Evolutionary conservation across 441 rosid genomes (phyloP), one percentile per base, ranked within the genome.

Genomic region (Aquilaria agallochum): DNA sequence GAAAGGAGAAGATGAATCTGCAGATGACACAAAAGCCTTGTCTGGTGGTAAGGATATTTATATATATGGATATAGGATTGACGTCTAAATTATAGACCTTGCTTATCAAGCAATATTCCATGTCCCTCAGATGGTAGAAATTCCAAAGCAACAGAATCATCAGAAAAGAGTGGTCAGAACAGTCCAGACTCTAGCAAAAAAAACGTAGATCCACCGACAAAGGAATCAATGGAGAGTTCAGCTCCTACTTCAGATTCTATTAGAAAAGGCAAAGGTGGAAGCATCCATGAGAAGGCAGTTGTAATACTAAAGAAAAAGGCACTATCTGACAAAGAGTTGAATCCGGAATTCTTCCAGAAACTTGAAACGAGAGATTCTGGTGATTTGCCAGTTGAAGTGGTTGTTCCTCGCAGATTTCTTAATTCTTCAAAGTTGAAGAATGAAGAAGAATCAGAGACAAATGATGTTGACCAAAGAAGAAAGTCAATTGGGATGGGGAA

Each of bases 281-380:
- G 83, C 72, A 87, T 90, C 78, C 66, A 78, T 10, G 96, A 88
- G 57, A 89, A 88, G 69, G 88, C 96, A 60, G 95, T 79, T 65
- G 85, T 83, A 33, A 83, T 92, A 78, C 74, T 92, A 77, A 95
- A 95, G 88, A 90, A 90, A 81, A 95, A 83, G 78, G 78, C 92
- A 53, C 75, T 95, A 67, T 78, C 88, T 56, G 98, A 90, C 76
- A 92, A 88, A 72, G 91, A 87, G 63, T 69, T 88, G 56, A 95
- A 95, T 69, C 94, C 92, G 54, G 99, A 92, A 74, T 95, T 95
- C 76, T 95, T 95, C 81, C 95, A 88, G 79, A 95, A 87, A 72
- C 90, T 95, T 63, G 87, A 90, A 73, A 74, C 80, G 50, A 82
- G 92, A 73, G 86, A 84, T 55, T 85, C 91, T 52, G 92, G 66